Base-by-base conservation (phyloP, 164 flowering plant genomes). In the Saururus chinensis region DNA sequence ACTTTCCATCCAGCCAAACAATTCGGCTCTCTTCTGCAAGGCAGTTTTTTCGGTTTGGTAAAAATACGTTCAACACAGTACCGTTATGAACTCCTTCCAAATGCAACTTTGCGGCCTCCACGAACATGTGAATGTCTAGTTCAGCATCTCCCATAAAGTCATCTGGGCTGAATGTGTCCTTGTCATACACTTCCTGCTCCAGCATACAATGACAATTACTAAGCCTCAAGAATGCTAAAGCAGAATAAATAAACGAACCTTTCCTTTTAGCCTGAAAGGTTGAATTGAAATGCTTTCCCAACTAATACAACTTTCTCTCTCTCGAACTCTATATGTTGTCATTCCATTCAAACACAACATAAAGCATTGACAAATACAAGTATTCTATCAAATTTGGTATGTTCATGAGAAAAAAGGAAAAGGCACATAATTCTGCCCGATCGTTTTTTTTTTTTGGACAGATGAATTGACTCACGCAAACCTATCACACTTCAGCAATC, bases 111-210 rank as follows among this genome's bases (percentile, higher is more conserved):
- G 79, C 66, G 3, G 79, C 87, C 56, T 81, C 87, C 5, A 84
- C 5, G 41, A 81, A 76, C 1, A 79, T 71, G 20, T 60, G 55
- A 26, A 89, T 77, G 55, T 81, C 80, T 20, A 89, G 76, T 56
- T 82, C 88, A 6, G 90, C 88, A 21, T 83, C 88, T 17, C 96
- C 96, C 93, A 89, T 89, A 66, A 70, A 76, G 75, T 89, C 96
- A 65, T 89, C 95, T 9, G 45, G 61, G 51, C 65, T 73, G 75
- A 89, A 86, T 20, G 68, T 76, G 66, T 89, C 93, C 40, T 63
- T 67, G 74, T 89, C 96, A 45, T 76, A 89, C 11, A 89, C 93
- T 21, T 26, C 13, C 96, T 89, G 87, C 69, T 74, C 54, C 41
- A 19, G 64, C 11, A 53, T 55, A 7, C n/a, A 20, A 53, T n/a